Base-by-base conservation (phyloP, 164 flowering plant species). In the Chimonanthus salicifolius region DNA sequence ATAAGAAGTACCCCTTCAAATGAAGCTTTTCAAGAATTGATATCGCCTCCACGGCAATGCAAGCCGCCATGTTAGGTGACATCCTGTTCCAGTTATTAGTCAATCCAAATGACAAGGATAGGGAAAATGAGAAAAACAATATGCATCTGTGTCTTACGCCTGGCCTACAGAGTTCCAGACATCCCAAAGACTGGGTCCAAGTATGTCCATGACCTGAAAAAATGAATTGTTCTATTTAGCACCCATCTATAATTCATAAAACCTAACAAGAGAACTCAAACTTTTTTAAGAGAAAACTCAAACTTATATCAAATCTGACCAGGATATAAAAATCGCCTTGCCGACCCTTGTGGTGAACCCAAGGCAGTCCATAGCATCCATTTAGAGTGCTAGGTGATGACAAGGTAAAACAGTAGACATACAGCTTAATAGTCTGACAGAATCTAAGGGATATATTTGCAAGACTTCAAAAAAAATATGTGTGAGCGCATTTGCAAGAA, bases 161-260 rank as follows among this genome's bases (percentile, higher is more conserved):
- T 93, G 94, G 62, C 94, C 91, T 47, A 84, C 74, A 33, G 88
- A 78, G 72, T 94, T 91, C 98, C 98, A 91, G 49, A 91, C 90
- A 84, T 91, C 98, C 97, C 98, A 94, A 20, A 94, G 87, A 81
- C 95, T 94, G 6, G 97, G 97, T 7, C 98, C 98, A 64, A 94
- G 92, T 77, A 91, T 90, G 79, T 94, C 98, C 98, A 94, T 91
- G 67, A 91, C 92, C 98, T 94, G 88, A 81, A 79, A 75, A 5
- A 74, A 62, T 18, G 43, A 72, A 54, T 46, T 68, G 43, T 65
- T 43, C 47, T 7, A 58, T 62, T 49, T 21, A 47, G 50, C 33
- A 33, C 33, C 33, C 33, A 33, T 33, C 33, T 33, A 15, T 15
- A 70, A 9, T 74, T 66, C 6, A 18, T 11, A 71, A 75, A 45